Evolutionary conservation across 1,139 yeast genomes (phyloP).

Genomic region (Debaryomyces fabryi): DNA sequence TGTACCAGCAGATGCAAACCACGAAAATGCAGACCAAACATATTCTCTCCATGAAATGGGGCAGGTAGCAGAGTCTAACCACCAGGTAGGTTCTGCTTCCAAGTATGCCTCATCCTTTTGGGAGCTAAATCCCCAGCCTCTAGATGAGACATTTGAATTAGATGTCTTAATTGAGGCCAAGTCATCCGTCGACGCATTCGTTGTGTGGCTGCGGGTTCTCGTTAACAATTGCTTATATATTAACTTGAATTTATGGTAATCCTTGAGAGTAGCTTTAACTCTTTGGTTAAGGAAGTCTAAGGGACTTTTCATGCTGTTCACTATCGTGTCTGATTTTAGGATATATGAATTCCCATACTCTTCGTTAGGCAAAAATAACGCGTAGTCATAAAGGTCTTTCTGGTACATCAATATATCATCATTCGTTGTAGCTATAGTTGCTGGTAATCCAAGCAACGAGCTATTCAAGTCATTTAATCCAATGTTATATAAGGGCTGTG

Average conservation of each 20-base stretch:
- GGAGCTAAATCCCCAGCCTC: conserved; percentile 1
- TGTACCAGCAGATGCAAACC: conserved; percentile 89
- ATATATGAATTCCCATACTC: conserved; percentile 18
- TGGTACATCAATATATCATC: conserved; percentile 70
- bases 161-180: conserved; percentile 25
- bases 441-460: conserved; percentile 23
- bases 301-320: conserved; percentile 4
- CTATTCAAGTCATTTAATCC: conserved; percentile 59
- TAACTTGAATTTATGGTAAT: conserved; percentile 40
- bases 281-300: conserved; percentile 11
- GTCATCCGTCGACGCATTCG: conserved; percentile 24
- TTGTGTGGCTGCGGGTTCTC: conserved; percentile 4
- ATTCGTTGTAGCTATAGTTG: conserved; percentile 67
- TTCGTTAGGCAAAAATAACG: conserved; percentile 34
- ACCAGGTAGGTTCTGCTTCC: conserved; percentile 43
- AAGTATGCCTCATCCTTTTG: neutral
- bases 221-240: conserved; percentile 31
- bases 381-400: conserved; percentile 55
- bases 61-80: conserved; percentile 48
- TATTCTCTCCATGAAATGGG: conserved; percentile 65
- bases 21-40: conserved; percentile 71
- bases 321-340: conserved; percentile 15
- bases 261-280: conserved; percentile 37
- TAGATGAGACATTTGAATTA: conserved; percentile 15
- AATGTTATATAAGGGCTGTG: conserved; percentile 63